Base-by-base conservation (phyloP, 1,284 basidiomycete species). In the Irpex sp. region DNA sequence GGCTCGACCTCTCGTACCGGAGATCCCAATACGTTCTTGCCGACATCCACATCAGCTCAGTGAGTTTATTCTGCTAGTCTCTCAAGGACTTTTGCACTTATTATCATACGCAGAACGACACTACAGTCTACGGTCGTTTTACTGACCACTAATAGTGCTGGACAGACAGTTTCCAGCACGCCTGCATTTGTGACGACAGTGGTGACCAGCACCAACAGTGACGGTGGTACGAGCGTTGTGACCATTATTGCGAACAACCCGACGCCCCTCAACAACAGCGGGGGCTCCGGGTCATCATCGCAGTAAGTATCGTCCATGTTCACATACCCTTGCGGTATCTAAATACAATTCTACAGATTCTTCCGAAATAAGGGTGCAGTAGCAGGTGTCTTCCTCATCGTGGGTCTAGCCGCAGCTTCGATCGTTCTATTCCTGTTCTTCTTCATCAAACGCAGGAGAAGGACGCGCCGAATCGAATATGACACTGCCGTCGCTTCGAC, bases 341-440 rank as follows among this genome's bases (percentile, higher is more conserved):
- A 26, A 26, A 26, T 21, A 15, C 21, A 13, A 34, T 56, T 11
- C 54, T 57, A 62, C 62, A 91, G 89, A 62, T 93, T 93, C 74
- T 92, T 93, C 75, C 70, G 75, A 34, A 87, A 91, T 70, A 88
- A 86, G 44, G 89, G 89, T 21, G 91, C 90, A 11, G 91, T 93
- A 3, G 85, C 85, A 5, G 91, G 86, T 55, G 89, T 92, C 21
- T 93, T 92, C 70, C 81, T 90, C 47, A 83, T 92, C 37, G 88
- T 91, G 9, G 91, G 89, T 44, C 80, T 93, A 26, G 86, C 89
- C 9, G 82, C 80, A 4, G 85, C 87, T 1, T 85, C 89, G 8
- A 88, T 93, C 63, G 72, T 86, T 44, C 78, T 92, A 40, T 91
- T 86, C 80, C 76, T 90, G 61, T 74, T 91, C 68, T 91, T 92